Conservation (phyloP, 805 yeast genomes). For the Candida caryicola region DNA sequence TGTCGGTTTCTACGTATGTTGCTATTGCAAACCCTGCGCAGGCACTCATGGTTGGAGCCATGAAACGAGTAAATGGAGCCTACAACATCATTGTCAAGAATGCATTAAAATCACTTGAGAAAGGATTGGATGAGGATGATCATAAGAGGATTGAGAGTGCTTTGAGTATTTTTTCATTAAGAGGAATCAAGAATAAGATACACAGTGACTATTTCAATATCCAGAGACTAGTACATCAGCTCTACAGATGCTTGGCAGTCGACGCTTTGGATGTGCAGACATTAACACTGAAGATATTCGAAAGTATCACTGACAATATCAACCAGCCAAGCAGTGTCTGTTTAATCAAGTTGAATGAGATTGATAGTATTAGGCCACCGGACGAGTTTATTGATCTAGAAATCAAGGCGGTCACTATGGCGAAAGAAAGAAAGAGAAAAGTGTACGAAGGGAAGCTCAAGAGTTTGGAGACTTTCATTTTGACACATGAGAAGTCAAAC, state of each 20-base stretch:
- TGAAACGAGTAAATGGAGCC: conserved; percentile 68
- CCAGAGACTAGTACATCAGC: conserved; percentile 42
- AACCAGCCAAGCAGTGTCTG: conserved; percentile 43
- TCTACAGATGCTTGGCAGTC: conserved; percentile 53
- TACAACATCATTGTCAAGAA: conserved; percentile 52
- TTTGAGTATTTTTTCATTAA: conserved; percentile 53
- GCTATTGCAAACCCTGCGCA: conserved; percentile 72
- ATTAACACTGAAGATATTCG: conserved; percentile 52
- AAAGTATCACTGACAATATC: conserved; percentile 25
- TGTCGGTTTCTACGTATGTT: conserved; percentile 68
- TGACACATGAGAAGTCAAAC: conserved; percentile 24
- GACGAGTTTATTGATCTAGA: conserved; percentile 57
- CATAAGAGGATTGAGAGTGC: conserved; percentile 62
- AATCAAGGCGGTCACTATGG: conserved; percentile 55
- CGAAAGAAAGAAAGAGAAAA: conserved; percentile 57
- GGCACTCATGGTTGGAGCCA: conserved; percentile 58
- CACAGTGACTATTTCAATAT: conserved; percentile 56
- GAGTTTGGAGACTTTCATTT: conserved; percentile 39
- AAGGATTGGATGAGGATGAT: conserved; percentile 42
- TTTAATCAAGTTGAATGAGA: conserved; percentile 42
- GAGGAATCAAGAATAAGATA: conserved; percentile 56
- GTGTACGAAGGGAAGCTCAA: conserved; percentile 39
- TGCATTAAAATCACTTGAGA: conserved; percentile 48
- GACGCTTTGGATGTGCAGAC: conserved; percentile 56
- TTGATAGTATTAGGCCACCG: conserved; percentile 57